Evolutionary conservation across 768 basidiomycete species (phyloP), one percentile per base, ranked within the genome.

Genomic region (Kwoniella sp.): DNA sequence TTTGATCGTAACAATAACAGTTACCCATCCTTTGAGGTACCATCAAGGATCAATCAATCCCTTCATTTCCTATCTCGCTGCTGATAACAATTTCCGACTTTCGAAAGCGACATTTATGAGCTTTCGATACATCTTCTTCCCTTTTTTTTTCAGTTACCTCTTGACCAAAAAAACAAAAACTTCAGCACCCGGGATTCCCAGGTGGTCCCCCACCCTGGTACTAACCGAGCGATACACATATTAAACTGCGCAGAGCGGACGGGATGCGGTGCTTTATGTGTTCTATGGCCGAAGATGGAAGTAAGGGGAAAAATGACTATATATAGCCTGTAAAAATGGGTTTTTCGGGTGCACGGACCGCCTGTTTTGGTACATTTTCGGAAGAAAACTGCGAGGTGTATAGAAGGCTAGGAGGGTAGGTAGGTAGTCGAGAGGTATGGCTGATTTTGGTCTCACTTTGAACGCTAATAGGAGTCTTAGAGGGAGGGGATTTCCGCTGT

Each of bases 151-250:
- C 33, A 33, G 13, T 33, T 13, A 33, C 40, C 17, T 10, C 40
- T 44, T 44, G 40, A 9, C 17, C 10, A 19, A 9, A 10, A 44
- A 44, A 44, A 44, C 10, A 44, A 44, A 44, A 44, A 44, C 40
- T 44, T 44, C 40, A 44, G 40, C 40, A 44, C 40, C 40, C 40
- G 40, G 40, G 40, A 44, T 44, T 44, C 40, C 40, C 40, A 44
- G 40, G 40, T 44, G 40, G 40, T 44, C 40, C 40, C 40, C 40
- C 40, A 44, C 40, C 40, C 40, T 44, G 40, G 40, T 44, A 44
- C 40, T 44, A 44, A 44, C 40, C 40, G 40, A 44, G 40, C 40
- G 40, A 44, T 44, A 44, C 40, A 44, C 40, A 44, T 44, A 44
- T 44, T 44, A 44, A 44, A 44, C 40, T 44, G 40, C 40, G 40